Conservation (phyloP, 73 alveolate species). For the Blepharisma japonicum region DNA sequence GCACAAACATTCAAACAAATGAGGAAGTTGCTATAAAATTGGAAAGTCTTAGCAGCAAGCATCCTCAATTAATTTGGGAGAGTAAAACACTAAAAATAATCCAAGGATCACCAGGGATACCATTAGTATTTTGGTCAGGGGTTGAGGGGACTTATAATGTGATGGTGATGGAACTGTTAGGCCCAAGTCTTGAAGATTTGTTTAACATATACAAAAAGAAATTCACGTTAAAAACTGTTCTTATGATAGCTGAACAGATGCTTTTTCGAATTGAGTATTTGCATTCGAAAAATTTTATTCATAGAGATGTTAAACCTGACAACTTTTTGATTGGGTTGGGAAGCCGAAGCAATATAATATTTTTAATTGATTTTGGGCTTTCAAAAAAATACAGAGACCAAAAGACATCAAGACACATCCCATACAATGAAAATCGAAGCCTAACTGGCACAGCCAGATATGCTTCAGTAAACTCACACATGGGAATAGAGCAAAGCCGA, state of each 20-base stretch:
- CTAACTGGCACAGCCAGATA: constrained; percentile 94
- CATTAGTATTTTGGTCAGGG: constrained; percentile 50
- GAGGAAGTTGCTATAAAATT: constrained; percentile 84
- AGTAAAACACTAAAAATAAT: constrained; percentile 71
- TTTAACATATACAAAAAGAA: constrained; percentile 41
- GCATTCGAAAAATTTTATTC: constrained; percentile 66
- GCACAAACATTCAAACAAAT: constrained; percentile 57
- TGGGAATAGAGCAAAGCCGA: constrained; percentile 72
- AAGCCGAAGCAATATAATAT: constrained; percentile 45
- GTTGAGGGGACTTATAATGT: constrained; percentile 64
- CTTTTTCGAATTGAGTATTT: constrained; percentile 61
- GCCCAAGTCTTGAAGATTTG: constrained; percentile 57
- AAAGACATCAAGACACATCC: constrained; percentile 77
- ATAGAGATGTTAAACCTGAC: constrained; percentile 84
- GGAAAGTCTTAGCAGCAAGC: constrained; percentile 68
- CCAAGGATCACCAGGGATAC: constrained; percentile 65
- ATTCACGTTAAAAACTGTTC: constrained; percentile 62
- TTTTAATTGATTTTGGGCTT: constrained; percentile 85
- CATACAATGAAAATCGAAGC: constrained; percentile 69
- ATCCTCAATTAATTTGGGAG: constrained; percentile 82
- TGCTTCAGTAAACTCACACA: constrained; percentile 61
- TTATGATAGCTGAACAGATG: constrained; percentile 64
- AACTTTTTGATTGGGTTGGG: constrained; percentile 70
- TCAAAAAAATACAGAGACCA: constrained; percentile 85
- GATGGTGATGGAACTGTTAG: constrained; percentile 70